Percentiles rank a stretch among this genome's conserved stretches.
These are phyloP conservation scores for Papiliotrema fonsecae DNA, from an alignment of 1,284 basidiomycete genomes.

Conservation along the genomic window DNA sequence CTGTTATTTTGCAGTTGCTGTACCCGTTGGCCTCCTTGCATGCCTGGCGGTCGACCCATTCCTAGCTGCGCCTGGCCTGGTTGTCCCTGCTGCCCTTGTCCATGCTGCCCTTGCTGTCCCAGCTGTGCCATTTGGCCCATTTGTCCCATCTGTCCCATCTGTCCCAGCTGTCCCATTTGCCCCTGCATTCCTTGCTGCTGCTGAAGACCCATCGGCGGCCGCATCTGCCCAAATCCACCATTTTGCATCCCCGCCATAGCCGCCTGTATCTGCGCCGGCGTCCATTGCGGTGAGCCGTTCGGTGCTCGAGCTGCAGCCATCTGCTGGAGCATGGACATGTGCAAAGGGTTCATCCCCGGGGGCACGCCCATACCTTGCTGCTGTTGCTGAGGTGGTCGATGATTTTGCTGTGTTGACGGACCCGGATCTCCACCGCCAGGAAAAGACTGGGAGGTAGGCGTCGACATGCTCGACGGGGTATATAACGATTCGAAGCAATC, in stretches of 20 bases:
- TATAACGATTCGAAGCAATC: too few species aligned
- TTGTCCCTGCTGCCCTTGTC: constrained; percentile 17
- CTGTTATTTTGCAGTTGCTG: not conserved
- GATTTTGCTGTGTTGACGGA: constrained; percentile 3
- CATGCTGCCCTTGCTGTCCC: constrained; percentile 23
- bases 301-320: constrained; percentile 5
- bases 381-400: not conserved
- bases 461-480: too few species aligned
- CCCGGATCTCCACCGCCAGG: not conserved
- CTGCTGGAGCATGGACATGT: constrained; percentile 15
- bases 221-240: constrained; percentile 11
- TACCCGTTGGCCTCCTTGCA: too few species aligned
- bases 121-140: constrained; percentile 16
- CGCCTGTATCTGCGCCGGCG: constrained; percentile 31
- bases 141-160: constrained; percentile 27
- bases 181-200: constrained; percentile 8
- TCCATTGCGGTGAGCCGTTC: constrained; percentile 12
- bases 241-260: constrained; percentile 23
- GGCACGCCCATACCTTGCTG: not conserved
- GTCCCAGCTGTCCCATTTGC: constrained; percentile 19
- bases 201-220: constrained; percentile 1
- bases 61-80: not conserved
- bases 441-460: too few species aligned
- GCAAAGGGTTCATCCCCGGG: constrained; percentile 6
- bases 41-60: not conserved